Base-by-base conservation (phyloP, 164 flowering plant genomes). In the Tetrastigma voinierianum region DNA sequence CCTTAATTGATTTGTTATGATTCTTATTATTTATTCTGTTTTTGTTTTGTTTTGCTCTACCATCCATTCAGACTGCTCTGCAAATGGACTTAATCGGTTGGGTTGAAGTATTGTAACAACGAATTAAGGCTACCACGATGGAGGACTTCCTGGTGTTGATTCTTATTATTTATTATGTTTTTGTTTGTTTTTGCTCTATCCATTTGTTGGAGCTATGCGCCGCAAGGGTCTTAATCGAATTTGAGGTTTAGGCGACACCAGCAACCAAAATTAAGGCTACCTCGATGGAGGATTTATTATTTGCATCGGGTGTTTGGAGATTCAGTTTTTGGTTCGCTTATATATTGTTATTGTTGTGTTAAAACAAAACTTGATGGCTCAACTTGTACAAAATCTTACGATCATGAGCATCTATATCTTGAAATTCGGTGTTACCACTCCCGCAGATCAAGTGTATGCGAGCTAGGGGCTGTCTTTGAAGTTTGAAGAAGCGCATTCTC, bases 381-480 rank as follows among this genome's bases (percentile, higher is more conserved):
- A 61, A 18, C 25, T 45, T 45, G 32, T 7, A 46, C 12, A 46
- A 46, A 6, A 18, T n/a, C 11, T 44, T 4, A 17, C n/a, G 40
- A 4, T 20, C 48, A 60, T 66, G 59, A 2, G n/a, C 49, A 46
- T 2, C 14, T 64, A 5, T n/a, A n/a, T 46, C 24, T 61, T 69
- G 65, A 63, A 56, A 51, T 72, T 66, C 91, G 98, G 97, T 70
- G 87, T 89, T 58, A 92, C 92, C 63, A 97, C 97, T 16, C 97
- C n/a, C 99, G 48, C 97, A 92, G 75, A 80, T 95, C 59, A 95
- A 95, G 81, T n/a, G 97, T 92, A 4, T 95, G 87, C 71, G 96
- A 92, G 76, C 76, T 90, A 7, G 81, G 87, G 73, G 83, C 74
- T 87, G 32, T 67, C 96, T 0, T 65, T 95, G 85, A 95, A 95